Base-by-base conservation (phyloP, 192 early-diverging fungal species). In the Coemansia sp. region DNA sequence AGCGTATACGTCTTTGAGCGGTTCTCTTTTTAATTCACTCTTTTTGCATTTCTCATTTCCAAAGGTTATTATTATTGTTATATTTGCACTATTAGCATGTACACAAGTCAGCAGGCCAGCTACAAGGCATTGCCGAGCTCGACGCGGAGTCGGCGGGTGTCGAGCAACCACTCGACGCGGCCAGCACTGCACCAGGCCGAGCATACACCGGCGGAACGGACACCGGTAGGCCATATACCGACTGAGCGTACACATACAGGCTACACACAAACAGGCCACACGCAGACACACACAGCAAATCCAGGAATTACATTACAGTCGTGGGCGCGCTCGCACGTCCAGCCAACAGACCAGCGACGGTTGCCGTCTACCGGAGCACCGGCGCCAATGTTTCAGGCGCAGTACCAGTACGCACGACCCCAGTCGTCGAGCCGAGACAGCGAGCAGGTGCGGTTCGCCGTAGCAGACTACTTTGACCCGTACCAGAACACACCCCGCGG, bases 381-480 rank as follows among this genome's bases (percentile, higher is more conserved):
- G 10, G 12, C 67, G n/a, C 54, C 59, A 22, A 66, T 70, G 57
- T 70, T 64, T 49, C 64, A 73, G 58, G 69, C 77, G 14, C 67
- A 73, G 11, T 79, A 73, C 76, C 70, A 78, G 23, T 70, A 60
- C 63, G 37, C 56, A 21, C 65, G 69, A 21, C 68, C 60, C 1
- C 76, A 70, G 60, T 56, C 60, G 17, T 58, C 73, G n/a, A 35
- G 53, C 9, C 48, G 47, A 56, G 54, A 56, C 11, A 48, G 15
- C 52, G 56, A 53, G 37, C 47, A 64, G 0, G 62, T 63, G 27
- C 58, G 69, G 32, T 60, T 50, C 15, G 71, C 72, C n/a, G 62
- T 70, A 4, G 76, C 77, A 7, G 77, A 80, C 58, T 80, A 74
- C 55, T 67, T 74, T 59, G 77, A 80, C 72, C 77, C 77, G 49